Percentiles rank a stretch among this genome's conserved stretches.
phyloP scores from a whole-genome alignment of 495 filamentous ascomycete species.

The Aspergillus hancockii region DNA sequence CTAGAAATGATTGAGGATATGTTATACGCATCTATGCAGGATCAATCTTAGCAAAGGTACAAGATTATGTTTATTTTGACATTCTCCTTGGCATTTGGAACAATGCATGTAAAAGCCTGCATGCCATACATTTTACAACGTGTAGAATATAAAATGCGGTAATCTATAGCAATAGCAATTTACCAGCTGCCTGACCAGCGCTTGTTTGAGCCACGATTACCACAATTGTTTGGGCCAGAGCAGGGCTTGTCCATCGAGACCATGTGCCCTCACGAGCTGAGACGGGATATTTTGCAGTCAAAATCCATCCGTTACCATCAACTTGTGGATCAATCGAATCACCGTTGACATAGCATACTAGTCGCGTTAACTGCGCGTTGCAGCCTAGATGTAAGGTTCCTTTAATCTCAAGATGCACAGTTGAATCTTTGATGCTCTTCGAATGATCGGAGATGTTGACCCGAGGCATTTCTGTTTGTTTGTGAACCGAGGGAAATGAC shows the following conservation, averaged over 20 bases:
- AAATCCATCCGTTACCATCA: constrained; percentile 20
- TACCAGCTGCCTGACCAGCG: constrained; percentile 23
- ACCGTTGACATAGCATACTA: constrained; percentile 33
- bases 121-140: not conserved
- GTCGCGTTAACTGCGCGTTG: constrained; percentile 6
- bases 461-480: constrained; percentile 1
- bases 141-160: not conserved
- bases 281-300: constrained; percentile 23
- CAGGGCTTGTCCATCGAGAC: constrained; percentile 34
- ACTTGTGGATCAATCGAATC: constrained; percentile 20
- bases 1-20: constrained; percentile 39
- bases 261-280: constrained; percentile 31
- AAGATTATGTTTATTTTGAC: not conserved
- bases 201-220: constrained; percentile 22
- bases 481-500: not conserved
- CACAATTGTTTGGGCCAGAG: constrained; percentile 32
- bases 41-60: not conserved
- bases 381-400: constrained; percentile 15
- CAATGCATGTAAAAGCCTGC: not conserved
- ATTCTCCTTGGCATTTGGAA: not conserved
- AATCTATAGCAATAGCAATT: constrained; percentile 26
- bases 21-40: constrained; percentile 8
- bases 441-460: constrained; percentile 23
- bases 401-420: constrained; percentile 20
- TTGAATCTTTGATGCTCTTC: constrained; percentile 23